Evolutionary conservation across 768 basidiomycete genomes (phyloP).

Genomic region (Lentinula boryana): DNA sequence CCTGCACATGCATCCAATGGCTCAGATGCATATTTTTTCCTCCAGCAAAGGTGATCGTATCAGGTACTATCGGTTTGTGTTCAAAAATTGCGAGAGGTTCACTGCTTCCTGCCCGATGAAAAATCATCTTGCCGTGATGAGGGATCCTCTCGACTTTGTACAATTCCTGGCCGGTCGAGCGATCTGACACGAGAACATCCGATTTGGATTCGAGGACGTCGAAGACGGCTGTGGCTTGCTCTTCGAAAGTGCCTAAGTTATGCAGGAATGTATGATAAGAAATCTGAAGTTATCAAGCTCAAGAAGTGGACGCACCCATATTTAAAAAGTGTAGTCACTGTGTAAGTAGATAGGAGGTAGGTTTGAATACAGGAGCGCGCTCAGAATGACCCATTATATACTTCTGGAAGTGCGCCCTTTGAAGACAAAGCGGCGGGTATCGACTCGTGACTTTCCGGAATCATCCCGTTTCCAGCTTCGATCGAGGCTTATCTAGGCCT

Average conservation of each 20-base stretch:
- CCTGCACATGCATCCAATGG: neutral
- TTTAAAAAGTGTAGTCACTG: neutral
- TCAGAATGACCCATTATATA: neutral
- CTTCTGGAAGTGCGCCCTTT: neutral
- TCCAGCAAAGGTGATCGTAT: neutral
- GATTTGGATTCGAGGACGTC: neutral
- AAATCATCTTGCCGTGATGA: neutral
- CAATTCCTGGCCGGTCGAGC: neutral
- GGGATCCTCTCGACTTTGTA: neutral
- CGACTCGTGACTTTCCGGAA: neutral
- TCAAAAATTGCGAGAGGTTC: neutral
- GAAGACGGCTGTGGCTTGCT: neutral
- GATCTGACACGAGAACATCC: neutral
- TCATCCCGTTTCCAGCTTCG: neutral
- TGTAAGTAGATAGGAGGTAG: neutral
- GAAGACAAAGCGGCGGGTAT: neutral
- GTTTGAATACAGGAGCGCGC: neutral
- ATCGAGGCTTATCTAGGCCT: neutral
- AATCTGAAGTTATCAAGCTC: neutral
- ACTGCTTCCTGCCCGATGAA: neutral
- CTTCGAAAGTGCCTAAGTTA: neutral
- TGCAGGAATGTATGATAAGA: neutral
- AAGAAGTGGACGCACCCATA: neutral
- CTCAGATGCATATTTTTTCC: neutral
- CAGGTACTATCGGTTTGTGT: neutral